Conservation (phyloP, 495 filamentous ascomycete species). For the Neurospora hispaniola region DNA sequence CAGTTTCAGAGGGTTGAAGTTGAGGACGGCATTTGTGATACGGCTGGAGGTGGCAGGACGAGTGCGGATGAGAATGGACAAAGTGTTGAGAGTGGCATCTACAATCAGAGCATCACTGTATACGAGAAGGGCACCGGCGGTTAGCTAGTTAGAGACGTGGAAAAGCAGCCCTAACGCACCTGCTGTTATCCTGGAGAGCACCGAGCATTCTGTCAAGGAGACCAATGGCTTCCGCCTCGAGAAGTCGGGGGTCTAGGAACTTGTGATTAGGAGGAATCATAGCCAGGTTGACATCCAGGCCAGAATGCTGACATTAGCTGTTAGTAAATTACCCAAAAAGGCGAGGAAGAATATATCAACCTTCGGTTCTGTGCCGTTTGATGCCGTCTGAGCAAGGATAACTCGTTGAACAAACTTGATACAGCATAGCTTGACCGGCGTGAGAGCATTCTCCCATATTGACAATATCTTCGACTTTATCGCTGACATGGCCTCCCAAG, state of each 20-base stretch:
- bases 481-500: constrained; percentile 77
- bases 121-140: not conserved
- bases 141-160: not conserved
- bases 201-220: constrained; percentile 82
- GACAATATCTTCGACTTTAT: constrained; percentile 84
- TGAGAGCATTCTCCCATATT: constrained; percentile 73
- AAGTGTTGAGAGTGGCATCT: constrained; percentile 82
- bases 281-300: constrained; percentile 77
- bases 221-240: constrained; percentile 86
- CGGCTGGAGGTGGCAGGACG: constrained; percentile 72
- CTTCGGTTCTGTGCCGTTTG: constrained; percentile 70
- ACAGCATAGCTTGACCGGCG: constrained; percentile 78
- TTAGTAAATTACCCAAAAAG: constrained; percentile 12
- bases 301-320: constrained; percentile 52
- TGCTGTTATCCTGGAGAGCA: constrained; percentile 73
- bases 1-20: constrained; percentile 79
- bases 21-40: constrained; percentile 74
- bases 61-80: constrained; percentile 68
- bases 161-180: constrained; percentile 39
- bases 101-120: constrained; percentile 77
- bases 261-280: constrained; percentile 78
- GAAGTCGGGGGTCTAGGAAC: constrained; percentile 59
- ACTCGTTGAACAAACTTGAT: constrained; percentile 95
- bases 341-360: constrained; percentile 37
- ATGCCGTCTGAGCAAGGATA: constrained; percentile 82